Conservation (phyloP, 176 grass and related monocot genomes). For the Stipa capillata region DNA sequence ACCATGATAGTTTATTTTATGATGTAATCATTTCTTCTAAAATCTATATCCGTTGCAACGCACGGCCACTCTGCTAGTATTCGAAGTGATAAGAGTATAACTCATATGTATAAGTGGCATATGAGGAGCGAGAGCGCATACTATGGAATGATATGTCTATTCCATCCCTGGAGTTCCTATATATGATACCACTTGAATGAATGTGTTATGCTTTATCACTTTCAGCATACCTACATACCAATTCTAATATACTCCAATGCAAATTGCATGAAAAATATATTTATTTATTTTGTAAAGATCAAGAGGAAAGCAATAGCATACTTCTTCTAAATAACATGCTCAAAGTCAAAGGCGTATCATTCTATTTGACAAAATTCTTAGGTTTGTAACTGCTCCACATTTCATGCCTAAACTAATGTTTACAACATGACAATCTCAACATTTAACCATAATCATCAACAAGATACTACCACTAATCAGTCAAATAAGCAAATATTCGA, state of each 20-base stretch:
- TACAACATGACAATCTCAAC: too few species aligned
- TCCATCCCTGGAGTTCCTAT: neutral
- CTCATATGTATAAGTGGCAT: neutral
- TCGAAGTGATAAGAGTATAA: neutral
- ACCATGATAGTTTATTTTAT: too few species aligned
- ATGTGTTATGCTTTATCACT: neutral
- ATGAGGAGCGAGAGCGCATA: neutral
- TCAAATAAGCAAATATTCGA: slow-evolving; percentile 4
- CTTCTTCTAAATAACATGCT: neutral
- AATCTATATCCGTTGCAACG: too few species aligned
- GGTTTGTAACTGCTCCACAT: neutral
- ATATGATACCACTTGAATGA: neutral
- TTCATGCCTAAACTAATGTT: neutral
- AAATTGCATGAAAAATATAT: neutral
- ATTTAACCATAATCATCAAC: neutral
- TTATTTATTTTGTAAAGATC: neutral
- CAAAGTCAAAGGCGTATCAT: neutral
- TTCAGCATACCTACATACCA: neutral
- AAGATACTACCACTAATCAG: neutral
- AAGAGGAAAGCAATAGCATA: neutral
- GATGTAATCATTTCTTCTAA: too few species aligned
- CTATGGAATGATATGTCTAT: slow-evolving; percentile 1
- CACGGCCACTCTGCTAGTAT: too few species aligned
- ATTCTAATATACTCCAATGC: neutral
- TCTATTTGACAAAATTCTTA: neutral